phyloP scores from a whole-genome alignment of 148 eudicot species.

The Rhododendron mucronatum region DNA sequence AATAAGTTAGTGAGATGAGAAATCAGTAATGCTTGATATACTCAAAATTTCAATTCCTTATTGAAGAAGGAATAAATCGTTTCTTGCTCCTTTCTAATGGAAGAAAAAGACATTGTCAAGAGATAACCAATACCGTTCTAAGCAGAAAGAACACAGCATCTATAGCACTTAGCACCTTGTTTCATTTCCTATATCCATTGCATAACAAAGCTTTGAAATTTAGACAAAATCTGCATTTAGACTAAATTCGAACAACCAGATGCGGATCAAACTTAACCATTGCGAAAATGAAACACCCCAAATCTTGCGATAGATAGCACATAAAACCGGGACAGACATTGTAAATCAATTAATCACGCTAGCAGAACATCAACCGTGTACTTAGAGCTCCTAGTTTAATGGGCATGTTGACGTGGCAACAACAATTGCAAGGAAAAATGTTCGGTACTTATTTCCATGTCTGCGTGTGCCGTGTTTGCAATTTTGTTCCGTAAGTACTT shows the following conservation, averaged over 20 bases:
- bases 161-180: neutral
- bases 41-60: neutral
- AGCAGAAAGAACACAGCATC: neutral
- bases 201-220: neutral
- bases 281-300: neutral
- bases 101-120: neutral
- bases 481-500: neutral
- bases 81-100: neutral
- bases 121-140: neutral
- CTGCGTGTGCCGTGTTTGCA: neutral
- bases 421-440: neutral
- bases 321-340: neutral
- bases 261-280: neutral
- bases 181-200: neutral
- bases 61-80: neutral
- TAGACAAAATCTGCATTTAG: neutral
- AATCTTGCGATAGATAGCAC: neutral
- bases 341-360: neutral
- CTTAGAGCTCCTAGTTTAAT: neutral
- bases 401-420: neutral
- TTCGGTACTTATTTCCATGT: neutral
- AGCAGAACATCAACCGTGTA: neutral
- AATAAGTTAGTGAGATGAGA: slow-evolving; percentile 12
- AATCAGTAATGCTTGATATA: neutral
- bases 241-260: neutral